Evolutionary conservation across 2,329 filamentous ascomycete species (phyloP).

Genomic region (Penicillium hordei): DNA sequence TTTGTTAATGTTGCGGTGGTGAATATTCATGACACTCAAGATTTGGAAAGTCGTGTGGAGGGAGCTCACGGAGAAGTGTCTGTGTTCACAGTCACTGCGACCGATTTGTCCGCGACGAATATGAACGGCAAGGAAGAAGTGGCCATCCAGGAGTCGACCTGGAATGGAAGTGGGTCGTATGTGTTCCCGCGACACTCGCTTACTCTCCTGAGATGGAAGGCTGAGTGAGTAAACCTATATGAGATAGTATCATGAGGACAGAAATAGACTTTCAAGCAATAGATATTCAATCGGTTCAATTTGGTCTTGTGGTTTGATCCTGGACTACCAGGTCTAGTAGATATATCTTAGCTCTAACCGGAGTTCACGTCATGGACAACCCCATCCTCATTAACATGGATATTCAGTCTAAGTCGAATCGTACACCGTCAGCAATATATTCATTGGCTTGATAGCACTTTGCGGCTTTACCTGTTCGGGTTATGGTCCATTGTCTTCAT

Average conservation of each 20-base stretch:
- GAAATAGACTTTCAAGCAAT: neutral
- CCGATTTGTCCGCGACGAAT: conserved; percentile 60
- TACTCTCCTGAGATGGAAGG: conserved; percentile 62
- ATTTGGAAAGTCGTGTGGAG: conserved; percentile 60
- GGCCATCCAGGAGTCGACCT: conserved; percentile 58
- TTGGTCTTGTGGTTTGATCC: too few species aligned
- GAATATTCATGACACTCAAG: conserved; percentile 65
- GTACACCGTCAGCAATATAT: conserved; percentile 1
- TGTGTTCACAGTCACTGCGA: conserved; percentile 64
- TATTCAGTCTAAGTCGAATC: conserved; percentile 39
- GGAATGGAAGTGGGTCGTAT: conserved; percentile 63
- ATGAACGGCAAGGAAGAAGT: conserved; percentile 64
- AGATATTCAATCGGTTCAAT: neutral
- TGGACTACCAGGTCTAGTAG: neutral
- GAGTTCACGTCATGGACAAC: conserved; percentile 47
- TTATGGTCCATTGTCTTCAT: conserved; percentile 44
- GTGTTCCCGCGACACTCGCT: conserved; percentile 70
- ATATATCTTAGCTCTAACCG: conserved; percentile 25
- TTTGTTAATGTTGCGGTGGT: conserved; percentile 68
- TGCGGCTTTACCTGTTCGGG: conserved; percentile 40
- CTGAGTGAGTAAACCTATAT: conserved; percentile 13
- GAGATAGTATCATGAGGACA: neutral
- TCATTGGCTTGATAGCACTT: neutral
- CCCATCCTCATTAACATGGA: conserved; percentile 46
- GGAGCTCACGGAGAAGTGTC: conserved; percentile 56